These are phyloP conservation scores for Hymenoscyphus repandus DNA, from an alignment of 2,329 filamentous ascomycete genomes.

Conservation along the genomic window DNA sequence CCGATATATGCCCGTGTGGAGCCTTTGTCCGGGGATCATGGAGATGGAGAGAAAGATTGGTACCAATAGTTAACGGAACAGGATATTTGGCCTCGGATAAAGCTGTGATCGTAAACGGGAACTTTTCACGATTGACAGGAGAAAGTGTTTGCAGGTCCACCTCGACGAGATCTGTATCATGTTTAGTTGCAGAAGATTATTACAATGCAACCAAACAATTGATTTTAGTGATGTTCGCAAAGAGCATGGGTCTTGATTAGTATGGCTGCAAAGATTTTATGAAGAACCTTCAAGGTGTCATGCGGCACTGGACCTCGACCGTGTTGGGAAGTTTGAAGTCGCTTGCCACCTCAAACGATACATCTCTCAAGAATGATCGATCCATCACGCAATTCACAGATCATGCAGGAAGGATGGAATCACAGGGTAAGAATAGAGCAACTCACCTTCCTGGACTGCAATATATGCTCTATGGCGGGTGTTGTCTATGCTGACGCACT, in stretches of 20 bases:
- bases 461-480: slow-evolving; percentile 66
- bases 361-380: too few relatives aligned
- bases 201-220: not conserved
- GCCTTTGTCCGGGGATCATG: slow-evolving; percentile 62
- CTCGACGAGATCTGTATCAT: slow-evolving; percentile 58
- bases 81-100: slow-evolving; percentile 64
- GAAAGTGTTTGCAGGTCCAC: slow-evolving; percentile 72
- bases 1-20: slow-evolving; percentile 19
- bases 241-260: too few relatives aligned
- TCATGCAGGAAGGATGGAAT: not conserved
- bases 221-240: not conserved
- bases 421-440: slow-evolving; percentile 24
- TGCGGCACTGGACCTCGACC: too few relatives aligned
- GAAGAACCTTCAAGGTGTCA: too few relatives aligned
- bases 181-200: slow-evolving; percentile 15
- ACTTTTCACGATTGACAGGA: slow-evolving; percentile 63
- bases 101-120: slow-evolving; percentile 78
- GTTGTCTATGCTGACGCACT: slow-evolving; percentile 78
- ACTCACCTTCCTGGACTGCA: slow-evolving; percentile 63
- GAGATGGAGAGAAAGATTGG: slow-evolving; percentile 73
- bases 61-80: slow-evolving; percentile 77
- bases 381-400: not conserved
- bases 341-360: too few relatives aligned
- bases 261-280: too few relatives aligned
- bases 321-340: too few relatives aligned